Conservation (phyloP, 768 basidiomycete species). For the Termitomyces sp. region DNA sequence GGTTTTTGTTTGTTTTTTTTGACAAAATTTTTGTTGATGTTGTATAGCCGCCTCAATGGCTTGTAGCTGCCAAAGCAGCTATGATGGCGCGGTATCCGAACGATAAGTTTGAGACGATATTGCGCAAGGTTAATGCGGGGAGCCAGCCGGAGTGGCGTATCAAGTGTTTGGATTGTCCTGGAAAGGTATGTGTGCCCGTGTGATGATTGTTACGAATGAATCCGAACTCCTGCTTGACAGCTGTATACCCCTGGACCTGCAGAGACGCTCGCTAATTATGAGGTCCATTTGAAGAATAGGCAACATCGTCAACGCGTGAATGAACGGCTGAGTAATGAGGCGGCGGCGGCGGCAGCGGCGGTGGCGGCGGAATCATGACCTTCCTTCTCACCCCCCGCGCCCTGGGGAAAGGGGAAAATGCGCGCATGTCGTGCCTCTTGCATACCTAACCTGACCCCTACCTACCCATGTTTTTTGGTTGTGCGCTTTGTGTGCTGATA, state of each 20-base stretch:
- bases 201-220: too few species aligned
- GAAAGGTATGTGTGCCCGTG: conserved; percentile 78
- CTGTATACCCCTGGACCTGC: conserved; percentile 89
- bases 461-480: too few species aligned
- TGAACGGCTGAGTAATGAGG: conserved; percentile 37
- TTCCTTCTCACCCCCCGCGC: too few species aligned
- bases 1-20: background rate
- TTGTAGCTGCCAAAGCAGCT: conserved; percentile 45
- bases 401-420: too few species aligned
- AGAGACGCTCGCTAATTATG: conserved; percentile 84
- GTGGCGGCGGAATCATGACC: conserved; percentile 17
- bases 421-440: too few species aligned
- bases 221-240: too few species aligned
- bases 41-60: conserved; percentile 61
- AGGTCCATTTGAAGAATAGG: conserved; percentile 87
- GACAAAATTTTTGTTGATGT: background rate
- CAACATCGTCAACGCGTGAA: conserved; percentile 73
- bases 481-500: too few species aligned
- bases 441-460: too few species aligned
- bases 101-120: conserved; percentile 77
- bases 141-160: conserved; percentile 82
- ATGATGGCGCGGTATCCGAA: conserved; percentile 73
- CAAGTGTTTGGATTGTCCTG: conserved; percentile 89
- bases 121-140: conserved; percentile 49
- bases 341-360: too few species aligned